These are phyloP conservation scores for Cystobasidium pallidum DNA, from an alignment of 1,284 basidiomycete species.

Conservation along the genomic window DNA sequence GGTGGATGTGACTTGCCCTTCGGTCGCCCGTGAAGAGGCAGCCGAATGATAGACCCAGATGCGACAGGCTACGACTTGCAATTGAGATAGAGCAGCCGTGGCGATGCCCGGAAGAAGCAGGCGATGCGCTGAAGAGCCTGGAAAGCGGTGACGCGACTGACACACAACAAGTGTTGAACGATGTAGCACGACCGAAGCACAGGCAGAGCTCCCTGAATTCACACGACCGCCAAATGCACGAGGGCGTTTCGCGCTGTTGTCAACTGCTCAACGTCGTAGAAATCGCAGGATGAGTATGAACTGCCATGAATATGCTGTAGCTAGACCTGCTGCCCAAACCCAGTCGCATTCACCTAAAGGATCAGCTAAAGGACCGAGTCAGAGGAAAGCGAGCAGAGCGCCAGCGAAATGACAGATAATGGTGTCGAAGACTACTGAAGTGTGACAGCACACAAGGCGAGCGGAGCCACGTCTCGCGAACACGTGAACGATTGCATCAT, in stretches of 20 bases:
- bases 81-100: conserved; percentile 9
- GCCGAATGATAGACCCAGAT: conserved; percentile 11
- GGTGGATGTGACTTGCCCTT: conserved; percentile 15
- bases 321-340: conserved; percentile 9
- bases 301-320: conserved; percentile 14
- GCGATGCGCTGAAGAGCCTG: conserved; percentile 14
- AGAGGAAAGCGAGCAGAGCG: conserved; percentile 11
- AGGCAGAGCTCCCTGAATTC: conserved; percentile 12
- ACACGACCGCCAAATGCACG: conserved; percentile 15
- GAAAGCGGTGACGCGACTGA: conserved; percentile 15
- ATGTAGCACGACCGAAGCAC: conserved; percentile 10
- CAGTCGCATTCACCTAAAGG: conserved; percentile 15
- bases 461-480: conserved; percentile 11
- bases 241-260: conserved; percentile 8
- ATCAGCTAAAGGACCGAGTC: conserved; percentile 13
- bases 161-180: conserved; percentile 13
- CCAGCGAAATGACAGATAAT: conserved; percentile 14
- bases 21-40: conserved; percentile 11
- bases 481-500: conserved; percentile 16
- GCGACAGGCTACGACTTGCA: conserved; percentile 14
- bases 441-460: conserved; percentile 15
- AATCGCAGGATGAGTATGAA: conserved; percentile 14
- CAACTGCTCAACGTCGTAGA: conserved; percentile 13
- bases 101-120: conserved; percentile 14
- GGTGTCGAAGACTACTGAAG: conserved; percentile 14